Percentiles rank a stretch among this genome's conserved stretches.
Conservation (phyloP, 108 stramenopile species). For the Epithemia pelagica region DNA sequence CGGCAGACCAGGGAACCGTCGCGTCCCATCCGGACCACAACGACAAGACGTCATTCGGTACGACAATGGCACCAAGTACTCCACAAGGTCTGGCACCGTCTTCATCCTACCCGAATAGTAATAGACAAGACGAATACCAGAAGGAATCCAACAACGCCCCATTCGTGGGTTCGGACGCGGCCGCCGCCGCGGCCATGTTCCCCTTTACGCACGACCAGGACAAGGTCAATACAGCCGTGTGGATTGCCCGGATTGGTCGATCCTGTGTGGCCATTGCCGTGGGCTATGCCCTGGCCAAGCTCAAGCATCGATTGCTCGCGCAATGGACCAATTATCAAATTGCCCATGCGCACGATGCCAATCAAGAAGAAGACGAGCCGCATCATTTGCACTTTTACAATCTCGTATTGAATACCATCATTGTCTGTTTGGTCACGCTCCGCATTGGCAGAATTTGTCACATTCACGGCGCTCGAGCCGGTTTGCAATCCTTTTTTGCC, state of each 20-base stretch:
- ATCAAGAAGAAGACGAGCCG: not conserved
- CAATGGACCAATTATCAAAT: not conserved
- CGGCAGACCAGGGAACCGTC: too few species aligned
- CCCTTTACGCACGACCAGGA: too few species aligned
- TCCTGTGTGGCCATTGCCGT: not conserved
- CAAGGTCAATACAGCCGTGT: too few species aligned
- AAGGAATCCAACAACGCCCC: too few species aligned
- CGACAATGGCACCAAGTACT: too few species aligned
- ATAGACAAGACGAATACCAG: too few species aligned
- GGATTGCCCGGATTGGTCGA: not conserved
- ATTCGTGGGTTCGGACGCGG: too few species aligned
- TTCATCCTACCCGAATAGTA: too few species aligned
- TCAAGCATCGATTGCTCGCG: not conserved
- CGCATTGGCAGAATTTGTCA: not conserved
- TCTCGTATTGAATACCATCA: not conserved
- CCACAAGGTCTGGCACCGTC: too few species aligned
- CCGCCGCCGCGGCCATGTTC: too few species aligned
- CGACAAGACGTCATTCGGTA: too few species aligned
- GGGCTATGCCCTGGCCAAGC: not conserved
- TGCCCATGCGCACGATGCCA: not conserved
- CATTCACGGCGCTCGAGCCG: conserved; percentile 18
- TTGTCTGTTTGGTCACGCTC: not conserved
- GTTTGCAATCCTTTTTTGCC: conserved; percentile 38
- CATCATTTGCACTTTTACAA: not conserved
- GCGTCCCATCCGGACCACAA: too few species aligned